Evolutionary conservation across 140 eudicot genomes (phyloP), one percentile per base, ranked within the genome.

Genomic region (Erigeron philadelphicus): DNA sequence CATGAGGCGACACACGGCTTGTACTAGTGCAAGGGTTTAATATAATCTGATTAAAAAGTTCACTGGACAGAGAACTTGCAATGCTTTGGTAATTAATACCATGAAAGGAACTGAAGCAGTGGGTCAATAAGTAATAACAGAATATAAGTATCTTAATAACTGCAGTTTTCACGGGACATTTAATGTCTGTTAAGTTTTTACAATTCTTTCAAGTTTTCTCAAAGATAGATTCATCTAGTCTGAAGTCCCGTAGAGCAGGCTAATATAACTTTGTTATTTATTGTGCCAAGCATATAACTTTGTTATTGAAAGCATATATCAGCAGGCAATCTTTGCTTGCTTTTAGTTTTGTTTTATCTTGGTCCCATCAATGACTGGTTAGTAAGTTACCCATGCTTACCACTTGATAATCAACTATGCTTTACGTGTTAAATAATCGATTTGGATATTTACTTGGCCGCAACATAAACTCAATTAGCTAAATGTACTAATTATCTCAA

Each of bases 351-450:
- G 41, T 49, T 62, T 19, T 42, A 16, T 13, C 17, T 19, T 63
- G 7, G 60, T 52, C 18, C 7, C 13, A 84, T 90, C 78, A 96
- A 90, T 81, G 95, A 84, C 81, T 90, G 97, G 97, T 88, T 71
- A 85, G 83, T 66, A 21, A 55, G 54, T 15, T 57, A 13, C 12
- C 12, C n/a, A 8, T 7, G n/a, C 25, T 16, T n/a, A 52, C 16
- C 23, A 53, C 25, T 0, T 21, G 25, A 21, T 21, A 45, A 45
- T 45, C 49, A 45, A 7, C 49, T 45, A 7, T 45, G 9, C 11
- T 45, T 45, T 31, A 31, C 4, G 49, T 45, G 49, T 45, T 31
- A 31, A 31, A 31, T 31, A 31, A 31, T 31, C 38, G 38, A 31
- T 31, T 31, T 31, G 38, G 38, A 31, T 31, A 31, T 31, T 31